Evolutionary conservation across 805 yeast genomes (phyloP).

Genomic region (Isabelozyma gotoi): DNA sequence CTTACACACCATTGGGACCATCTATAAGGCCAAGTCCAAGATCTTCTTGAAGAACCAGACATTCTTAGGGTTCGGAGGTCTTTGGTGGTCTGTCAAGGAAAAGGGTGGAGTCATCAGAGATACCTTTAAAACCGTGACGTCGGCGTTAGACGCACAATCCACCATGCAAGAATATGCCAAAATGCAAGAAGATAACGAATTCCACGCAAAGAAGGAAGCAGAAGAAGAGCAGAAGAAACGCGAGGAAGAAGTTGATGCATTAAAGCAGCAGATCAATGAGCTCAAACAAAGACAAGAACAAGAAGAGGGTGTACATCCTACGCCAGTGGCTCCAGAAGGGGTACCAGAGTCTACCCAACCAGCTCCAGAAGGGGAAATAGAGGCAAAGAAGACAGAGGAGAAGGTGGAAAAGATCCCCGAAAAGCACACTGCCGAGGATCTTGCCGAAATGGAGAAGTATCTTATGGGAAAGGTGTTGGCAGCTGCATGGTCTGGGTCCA

Average conservation of each 20-base stretch:
- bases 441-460: slow-evolving; percentile 71
- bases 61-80: slow-evolving; percentile 65
- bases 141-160: slow-evolving; percentile 76
- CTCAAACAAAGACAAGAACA: slow-evolving; percentile 14
- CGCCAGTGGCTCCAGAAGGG: slow-evolving; percentile 17
- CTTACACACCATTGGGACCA: slow-evolving; percentile 70
- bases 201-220: slow-evolving; percentile 38
- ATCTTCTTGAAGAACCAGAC: slow-evolving; percentile 65
- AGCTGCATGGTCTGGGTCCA: slow-evolving; percentile 85
- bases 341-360: slow-evolving; percentile 7
- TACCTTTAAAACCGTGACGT: slow-evolving; percentile 65
- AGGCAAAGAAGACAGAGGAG: slow-evolving; percentile 5
- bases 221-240: slow-evolving; percentile 20
- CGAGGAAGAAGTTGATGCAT: slow-evolving; percentile 11
- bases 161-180: slow-evolving; percentile 73
- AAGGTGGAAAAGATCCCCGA: slow-evolving; percentile 27
- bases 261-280: slow-evolving; percentile 17
- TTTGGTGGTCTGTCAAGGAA: slow-evolving; percentile 68
- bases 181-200: slow-evolving; percentile 58
- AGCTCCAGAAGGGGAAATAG: slow-evolving; percentile 8
- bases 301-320: slow-evolving; percentile 6
- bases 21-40: slow-evolving; percentile 63
- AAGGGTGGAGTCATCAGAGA: slow-evolving; percentile 73
- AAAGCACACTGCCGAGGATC: slow-evolving; percentile 53
- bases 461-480: slow-evolving; percentile 77